Conservation (phyloP, 805 yeast genomes). For the Wickerhamomyces subpelliculosus region DNA sequence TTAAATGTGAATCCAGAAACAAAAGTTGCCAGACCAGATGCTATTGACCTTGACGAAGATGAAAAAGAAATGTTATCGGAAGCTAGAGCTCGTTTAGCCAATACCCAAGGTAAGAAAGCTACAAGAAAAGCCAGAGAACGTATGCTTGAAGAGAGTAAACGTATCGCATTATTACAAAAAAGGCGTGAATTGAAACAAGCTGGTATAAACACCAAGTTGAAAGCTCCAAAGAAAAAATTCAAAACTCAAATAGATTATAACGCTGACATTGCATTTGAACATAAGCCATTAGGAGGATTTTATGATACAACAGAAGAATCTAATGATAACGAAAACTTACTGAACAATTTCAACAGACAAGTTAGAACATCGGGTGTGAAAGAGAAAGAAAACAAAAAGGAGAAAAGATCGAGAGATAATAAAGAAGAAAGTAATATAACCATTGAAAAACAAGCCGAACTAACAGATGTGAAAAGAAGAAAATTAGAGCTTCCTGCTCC, state of each 20-base stretch:
- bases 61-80: constrained; percentile 92
- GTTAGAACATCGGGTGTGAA: constrained; percentile 40
- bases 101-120: constrained; percentile 92
- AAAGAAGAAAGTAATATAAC: constrained; percentile 19
- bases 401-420: constrained; percentile 23
- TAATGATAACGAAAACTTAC: constrained; percentile 29
- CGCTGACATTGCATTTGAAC: constrained; percentile 77
- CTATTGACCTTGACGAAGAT: constrained; percentile 74
- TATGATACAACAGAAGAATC: constrained; percentile 65
- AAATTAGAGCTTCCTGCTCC: constrained; percentile 30
- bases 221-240: constrained; percentile 44
- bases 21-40: constrained; percentile 76
- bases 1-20: constrained; percentile 70
- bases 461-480: constrained; percentile 8
- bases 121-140: constrained; percentile 84
- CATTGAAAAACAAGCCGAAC: constrained; percentile 11
- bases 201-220: constrained; percentile 50
- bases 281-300: constrained; percentile 56
- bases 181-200: constrained; percentile 78
- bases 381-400: constrained; percentile 26
- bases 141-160: constrained; percentile 67
- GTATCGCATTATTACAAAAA: constrained; percentile 71
- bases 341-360: constrained; percentile 33
- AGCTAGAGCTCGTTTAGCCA: constrained; percentile 85
- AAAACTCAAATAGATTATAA: constrained; percentile 72